Percentiles rank a stretch among this genome's conserved stretches.
Evolutionary conservation across 2,329 filamentous ascomycete species (phyloP).

Genomic region (Colletotrichum sojae): DNA sequence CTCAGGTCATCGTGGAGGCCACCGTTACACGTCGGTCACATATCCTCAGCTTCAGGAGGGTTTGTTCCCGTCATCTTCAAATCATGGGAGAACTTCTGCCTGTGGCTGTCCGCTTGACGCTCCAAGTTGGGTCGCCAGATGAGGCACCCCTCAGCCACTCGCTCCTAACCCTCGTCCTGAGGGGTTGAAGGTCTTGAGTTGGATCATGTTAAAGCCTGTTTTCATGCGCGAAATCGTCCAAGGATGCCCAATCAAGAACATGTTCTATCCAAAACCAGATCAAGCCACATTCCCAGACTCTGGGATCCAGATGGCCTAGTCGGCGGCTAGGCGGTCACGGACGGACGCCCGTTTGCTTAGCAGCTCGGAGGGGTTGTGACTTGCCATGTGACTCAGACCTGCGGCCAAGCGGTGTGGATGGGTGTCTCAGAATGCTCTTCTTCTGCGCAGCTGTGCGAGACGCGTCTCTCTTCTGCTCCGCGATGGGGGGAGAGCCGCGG

Average conservation of each 20-base stretch:
- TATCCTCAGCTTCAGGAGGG: background rate
- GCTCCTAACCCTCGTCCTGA: background rate
- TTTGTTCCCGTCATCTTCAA: background rate
- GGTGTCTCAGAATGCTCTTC: constrained; percentile 36
- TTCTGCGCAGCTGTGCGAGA: constrained; percentile 12
- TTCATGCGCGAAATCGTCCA: background rate
- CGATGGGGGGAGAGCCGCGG: constrained; percentile 7
- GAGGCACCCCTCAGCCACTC: background rate
- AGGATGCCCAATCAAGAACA: constrained; percentile 13
- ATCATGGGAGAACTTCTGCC: background rate
- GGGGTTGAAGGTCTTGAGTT: background rate
- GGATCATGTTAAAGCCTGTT: constrained; percentile 29
- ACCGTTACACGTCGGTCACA: background rate
- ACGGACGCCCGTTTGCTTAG: constrained; percentile 34
- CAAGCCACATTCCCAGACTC: constrained; percentile 33
- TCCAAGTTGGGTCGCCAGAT: background rate
- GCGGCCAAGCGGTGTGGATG: constrained; percentile 40
- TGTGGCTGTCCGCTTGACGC: no score
- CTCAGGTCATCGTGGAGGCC: no score
- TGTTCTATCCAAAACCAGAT: constrained; percentile 14
- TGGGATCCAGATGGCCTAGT: constrained; percentile 23
- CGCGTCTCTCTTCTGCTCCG: constrained; percentile 12
- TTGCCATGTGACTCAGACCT: constrained; percentile 40
- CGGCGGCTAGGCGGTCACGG: constrained; percentile 30
- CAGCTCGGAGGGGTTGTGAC: constrained; percentile 26